Base-by-base conservation (phyloP, 495 filamentous ascomycete species). In the Delitschia confertaspora region DNA sequence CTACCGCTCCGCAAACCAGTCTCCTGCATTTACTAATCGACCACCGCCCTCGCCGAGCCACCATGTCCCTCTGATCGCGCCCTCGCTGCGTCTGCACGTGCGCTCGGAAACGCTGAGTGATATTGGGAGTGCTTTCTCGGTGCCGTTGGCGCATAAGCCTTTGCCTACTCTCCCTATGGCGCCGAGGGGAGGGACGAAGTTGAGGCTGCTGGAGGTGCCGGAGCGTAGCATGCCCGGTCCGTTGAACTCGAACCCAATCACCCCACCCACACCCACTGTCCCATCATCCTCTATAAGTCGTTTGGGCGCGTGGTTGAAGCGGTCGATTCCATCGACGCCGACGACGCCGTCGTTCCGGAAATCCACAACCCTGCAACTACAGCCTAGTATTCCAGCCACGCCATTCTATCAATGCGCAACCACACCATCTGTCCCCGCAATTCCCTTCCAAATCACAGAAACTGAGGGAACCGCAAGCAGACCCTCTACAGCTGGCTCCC, bases 61-160 rank as follows among this genome's bases (percentile, higher is more conserved):
- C 38, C 59, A 61, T 32, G 44, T 61, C n/a, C 59, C 59, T 11
- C 47, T 53, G 11, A 57, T 61, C 25, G 59, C 53, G 4, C 59
- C 59, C 16, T 42, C 49, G 1, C 39, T 57, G 21, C 38, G 46
- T 17, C 40, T 61, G 33, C 49, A 42, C 23, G 56, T 53, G 24
- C 49, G 59, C 35, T 45, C 49, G 18, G 56, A 61, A 24, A 61
- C 59, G 4, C 59, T 61, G 16, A 55, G 46, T 1, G 59, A 61
- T 35, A 61, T 61, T 24, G 59, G 59, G 18, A 51, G 45, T 9
- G 59, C 59, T 5, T 59, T 61, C 34, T 57, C 53, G 23, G 35
- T 43, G 0, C 57, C 57, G 7, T 26, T 57, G 0, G 39, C 29
- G 29, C 29, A n/a, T 22, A 20, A 18, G 19, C 17, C 16, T 7